Base-by-base conservation (phyloP, 345 rosid genomes). In the Boechera stricta region DNA sequence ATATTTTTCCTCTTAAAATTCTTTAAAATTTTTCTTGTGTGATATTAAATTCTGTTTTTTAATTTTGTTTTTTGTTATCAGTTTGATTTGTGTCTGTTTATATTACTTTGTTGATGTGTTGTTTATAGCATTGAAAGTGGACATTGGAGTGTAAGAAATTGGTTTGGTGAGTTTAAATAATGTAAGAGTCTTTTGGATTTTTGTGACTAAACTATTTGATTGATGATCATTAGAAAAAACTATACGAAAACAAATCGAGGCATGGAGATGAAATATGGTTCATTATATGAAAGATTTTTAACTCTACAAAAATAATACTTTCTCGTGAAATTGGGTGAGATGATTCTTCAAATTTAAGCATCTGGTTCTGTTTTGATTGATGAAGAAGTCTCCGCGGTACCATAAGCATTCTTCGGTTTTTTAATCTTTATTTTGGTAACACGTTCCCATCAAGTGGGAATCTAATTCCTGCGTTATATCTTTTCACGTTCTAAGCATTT, bases 51-150 rank as follows among this genome's bases (percentile, higher is more conserved):
- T 13, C 31, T 18, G 28, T 48, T 39, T 13, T 28, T 28, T 28
- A 1, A 2, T 28, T 28, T 28, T 2, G 2, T 28, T 16, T n/a
- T 10, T 54, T 16, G 57, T 69, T 41, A 26, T 47, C 59, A 38
- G 31, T 77, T 71, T 71, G 59, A 63, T 70, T 44, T 63, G 57
- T 51, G 65, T 31, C 64, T 70, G 67, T 77, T 71, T 55, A 64
- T 55, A 64, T 64, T 35, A 21, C 36, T 1, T 15, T 21, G 48
- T 31, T 49, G 38, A 69, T 76, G 79, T 68, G 56, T 69, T 68
- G 63, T 69, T 75, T 33, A 62, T 48, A 45, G 28, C 67, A 47
- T 57, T 70, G 73, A 1, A 26, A 28, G 36, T 54, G 63, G 2
- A 15, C 39, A 53, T 10, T 77, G 44, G 64, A 55, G 16, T 71